Conservation (phyloP, 176 grass and related monocot species). For the Hyparrhenia diplandra region DNA sequence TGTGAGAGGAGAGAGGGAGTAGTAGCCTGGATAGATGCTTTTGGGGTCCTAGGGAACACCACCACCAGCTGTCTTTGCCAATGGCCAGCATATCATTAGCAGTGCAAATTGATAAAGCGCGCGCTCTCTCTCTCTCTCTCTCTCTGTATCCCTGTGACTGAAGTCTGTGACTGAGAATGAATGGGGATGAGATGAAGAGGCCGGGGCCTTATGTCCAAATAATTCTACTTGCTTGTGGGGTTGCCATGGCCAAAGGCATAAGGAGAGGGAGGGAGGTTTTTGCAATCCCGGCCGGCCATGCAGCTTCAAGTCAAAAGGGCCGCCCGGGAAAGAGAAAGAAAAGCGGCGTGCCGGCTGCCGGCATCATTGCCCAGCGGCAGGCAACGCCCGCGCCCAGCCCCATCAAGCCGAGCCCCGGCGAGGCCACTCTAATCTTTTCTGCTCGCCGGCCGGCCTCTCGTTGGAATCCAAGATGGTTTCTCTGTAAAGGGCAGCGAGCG, state of each 20-base stretch:
- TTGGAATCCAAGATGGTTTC: too few relatives aligned
- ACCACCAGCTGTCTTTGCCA: slow-evolving; percentile 31
- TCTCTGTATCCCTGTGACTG: background rate
- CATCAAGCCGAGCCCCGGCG: too few relatives aligned
- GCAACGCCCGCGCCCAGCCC: too few relatives aligned
- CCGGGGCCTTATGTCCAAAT: slow-evolving; percentile 25
- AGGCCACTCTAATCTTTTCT: too few relatives aligned
- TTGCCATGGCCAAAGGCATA: background rate
- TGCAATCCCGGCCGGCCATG: slow-evolving; percentile 18
- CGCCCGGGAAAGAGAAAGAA: slow-evolving; percentile 27
- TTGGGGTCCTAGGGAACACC: slow-evolving; percentile 50
- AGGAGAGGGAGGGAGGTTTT: background rate
- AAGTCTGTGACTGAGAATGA: background rate
- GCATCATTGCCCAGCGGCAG: too few relatives aligned
- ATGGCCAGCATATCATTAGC: slow-evolving; percentile 26
- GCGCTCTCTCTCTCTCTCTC: background rate
- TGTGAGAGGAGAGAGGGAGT: background rate
- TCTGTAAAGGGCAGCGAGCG: too few relatives aligned
- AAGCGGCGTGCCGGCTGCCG: background rate
- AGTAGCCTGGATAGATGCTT: background rate
- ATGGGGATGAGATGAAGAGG: background rate
- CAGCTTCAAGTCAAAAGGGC: slow-evolving; percentile 47
- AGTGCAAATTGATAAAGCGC: slow-evolving; percentile 11
- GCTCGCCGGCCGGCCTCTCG: too few relatives aligned
- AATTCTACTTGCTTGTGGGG: slow-evolving; percentile 9